A percentile compares a stretch with the other conserved stretches of the same genome.
These are phyloP conservation scores for Protoeuglena noctilucae DNA, from an alignment of 139 green algal genomes.

Conservation along the genomic window DNA sequence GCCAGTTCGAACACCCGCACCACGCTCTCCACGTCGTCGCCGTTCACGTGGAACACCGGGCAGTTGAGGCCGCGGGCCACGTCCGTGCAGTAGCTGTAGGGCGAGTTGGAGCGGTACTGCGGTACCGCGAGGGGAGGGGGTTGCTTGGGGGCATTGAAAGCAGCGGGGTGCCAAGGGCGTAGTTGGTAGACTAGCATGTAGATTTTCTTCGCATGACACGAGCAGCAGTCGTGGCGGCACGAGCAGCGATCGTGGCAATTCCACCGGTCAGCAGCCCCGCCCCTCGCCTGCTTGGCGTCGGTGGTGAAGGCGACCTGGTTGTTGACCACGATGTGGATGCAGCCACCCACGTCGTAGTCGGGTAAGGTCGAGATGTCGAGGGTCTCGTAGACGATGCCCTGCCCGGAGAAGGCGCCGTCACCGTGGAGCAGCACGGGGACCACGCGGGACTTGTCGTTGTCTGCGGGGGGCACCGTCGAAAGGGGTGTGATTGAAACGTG, in stretches of 20 bases:
- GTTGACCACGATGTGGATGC: constrained; percentile 94
- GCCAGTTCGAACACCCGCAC: constrained; percentile 79
- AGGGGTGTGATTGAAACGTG: too few relatives aligned
- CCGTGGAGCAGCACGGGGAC: constrained; percentile 81
- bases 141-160: too few relatives aligned
- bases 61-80: constrained; percentile 84
- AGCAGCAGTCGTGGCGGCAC: constrained; percentile 1
- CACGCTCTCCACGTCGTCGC: constrained; percentile 87
- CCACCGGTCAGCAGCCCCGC: neutral
- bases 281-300: constrained; percentile 72
- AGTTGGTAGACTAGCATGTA: neutral
- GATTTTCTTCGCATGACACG: neutral
- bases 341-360: constrained; percentile 88
- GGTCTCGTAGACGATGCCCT: constrained; percentile 96
- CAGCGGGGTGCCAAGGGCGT: too few relatives aligned
- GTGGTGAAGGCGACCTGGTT: constrained; percentile 99
- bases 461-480: neutral
- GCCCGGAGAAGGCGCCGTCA: constrained; percentile 84
- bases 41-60: constrained; percentile 97
- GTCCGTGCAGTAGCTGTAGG: constrained; percentile 82
- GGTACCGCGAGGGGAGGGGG: too few relatives aligned
- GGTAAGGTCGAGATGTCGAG: constrained; percentile 83
- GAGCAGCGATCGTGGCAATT: constrained; percentile 2
- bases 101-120: constrained; percentile 33
- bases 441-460: constrained; percentile 39